Conservation (phyloP, 306 rosid genomes). For the Carpinus fangiana region DNA sequence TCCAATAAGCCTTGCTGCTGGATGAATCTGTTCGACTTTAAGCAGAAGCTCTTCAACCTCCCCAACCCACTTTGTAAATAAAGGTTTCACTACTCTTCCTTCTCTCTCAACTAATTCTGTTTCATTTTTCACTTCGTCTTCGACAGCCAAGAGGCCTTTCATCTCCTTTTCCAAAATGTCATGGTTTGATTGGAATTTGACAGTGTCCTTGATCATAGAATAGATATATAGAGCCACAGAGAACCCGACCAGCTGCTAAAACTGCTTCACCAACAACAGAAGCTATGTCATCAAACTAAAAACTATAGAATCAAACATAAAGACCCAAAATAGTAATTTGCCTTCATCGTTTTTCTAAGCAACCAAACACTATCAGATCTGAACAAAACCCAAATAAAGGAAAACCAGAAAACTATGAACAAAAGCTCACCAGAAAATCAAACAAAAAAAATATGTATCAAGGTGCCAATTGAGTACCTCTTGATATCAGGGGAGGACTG, state of each 20-base stretch:
- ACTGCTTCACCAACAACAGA: not conserved
- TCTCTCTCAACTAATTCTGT: not conserved
- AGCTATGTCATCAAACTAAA: too few relatives aligned
- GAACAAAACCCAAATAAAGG: too few relatives aligned
- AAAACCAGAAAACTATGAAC: too few relatives aligned
- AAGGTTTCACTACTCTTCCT: not conserved
- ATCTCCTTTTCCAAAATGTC: not conserved
- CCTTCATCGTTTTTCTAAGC: too few relatives aligned
- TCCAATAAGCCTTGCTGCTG: too few relatives aligned
- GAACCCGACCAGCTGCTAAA: not conserved
- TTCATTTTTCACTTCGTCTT: not conserved
- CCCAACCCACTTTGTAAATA: constrained; percentile 8
- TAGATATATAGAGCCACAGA: not conserved
- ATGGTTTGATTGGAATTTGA: not conserved
- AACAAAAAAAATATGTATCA: too few relatives aligned
- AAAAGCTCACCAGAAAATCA: too few relatives aligned
- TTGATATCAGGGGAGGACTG: too few relatives aligned
- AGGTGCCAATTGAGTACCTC: too few relatives aligned
- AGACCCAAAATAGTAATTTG: too few relatives aligned
- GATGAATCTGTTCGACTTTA: not conserved
- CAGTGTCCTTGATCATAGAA: not conserved
- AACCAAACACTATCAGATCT: too few relatives aligned
- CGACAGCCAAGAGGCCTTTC: not conserved
- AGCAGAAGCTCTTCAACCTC: not conserved
- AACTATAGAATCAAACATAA: too few relatives aligned